These are phyloP conservation scores for Piper longum DNA, from an alignment of 164 flowering plant species.

Conservation along the genomic window DNA sequence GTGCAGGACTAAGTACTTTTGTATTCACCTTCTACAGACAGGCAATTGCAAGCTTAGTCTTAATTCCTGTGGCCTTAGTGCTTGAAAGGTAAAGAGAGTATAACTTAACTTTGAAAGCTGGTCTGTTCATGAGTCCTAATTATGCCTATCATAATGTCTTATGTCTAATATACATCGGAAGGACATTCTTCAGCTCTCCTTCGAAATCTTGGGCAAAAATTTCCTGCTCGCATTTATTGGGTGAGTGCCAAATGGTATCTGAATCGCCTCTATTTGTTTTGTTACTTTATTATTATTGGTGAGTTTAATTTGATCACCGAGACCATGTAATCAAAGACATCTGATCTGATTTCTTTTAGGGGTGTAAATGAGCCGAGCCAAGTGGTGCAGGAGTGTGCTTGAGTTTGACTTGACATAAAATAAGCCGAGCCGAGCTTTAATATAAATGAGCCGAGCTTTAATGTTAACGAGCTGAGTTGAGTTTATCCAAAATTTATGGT, in stretches of 20 bases:
- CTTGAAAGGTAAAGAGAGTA: not conserved
- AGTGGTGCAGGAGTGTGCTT: too few species aligned
- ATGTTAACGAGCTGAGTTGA: too few species aligned
- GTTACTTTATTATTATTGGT: not conserved
- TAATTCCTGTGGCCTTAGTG: not conserved
- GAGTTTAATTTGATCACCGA: not conserved
- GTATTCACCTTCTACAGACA: conserved; percentile 1
- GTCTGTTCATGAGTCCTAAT: not conserved
- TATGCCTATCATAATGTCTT: not conserved
- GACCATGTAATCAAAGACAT: too few species aligned
- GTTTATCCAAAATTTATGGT: too few species aligned
- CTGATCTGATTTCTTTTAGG: not conserved
- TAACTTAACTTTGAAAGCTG: not conserved
- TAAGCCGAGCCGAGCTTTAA: too few species aligned
- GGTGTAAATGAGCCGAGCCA: too few species aligned
- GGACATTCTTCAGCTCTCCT: not conserved
- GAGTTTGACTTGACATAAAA: too few species aligned
- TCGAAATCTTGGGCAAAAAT: not conserved
- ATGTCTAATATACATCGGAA: not conserved
- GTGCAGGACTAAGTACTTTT: not conserved
- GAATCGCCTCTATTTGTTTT: too few species aligned
- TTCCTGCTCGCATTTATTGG: not conserved
- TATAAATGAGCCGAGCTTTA: too few species aligned
- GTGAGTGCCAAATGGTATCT: not conserved
- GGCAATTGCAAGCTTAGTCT: not conserved